Percentiles rank a stretch among this genome's conserved stretches.
phyloP scores from a whole-genome alignment of 164 flowering plant genomes.

The Annona squamosa region DNA sequence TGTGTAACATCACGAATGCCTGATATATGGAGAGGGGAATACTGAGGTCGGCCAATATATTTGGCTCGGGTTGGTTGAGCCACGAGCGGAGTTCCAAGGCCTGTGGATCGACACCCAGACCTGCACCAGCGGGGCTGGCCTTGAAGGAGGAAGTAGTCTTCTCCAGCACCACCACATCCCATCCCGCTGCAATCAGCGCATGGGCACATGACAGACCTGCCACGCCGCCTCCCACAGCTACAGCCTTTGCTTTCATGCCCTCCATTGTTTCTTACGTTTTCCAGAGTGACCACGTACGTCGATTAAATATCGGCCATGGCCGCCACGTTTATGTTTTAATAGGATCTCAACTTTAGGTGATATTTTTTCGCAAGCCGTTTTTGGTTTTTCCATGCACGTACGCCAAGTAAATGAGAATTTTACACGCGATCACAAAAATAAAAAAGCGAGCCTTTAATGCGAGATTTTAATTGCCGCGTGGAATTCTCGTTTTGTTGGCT shows the following conservation, averaged over 20 bases:
- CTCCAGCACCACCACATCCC: slow-evolving; percentile 41
- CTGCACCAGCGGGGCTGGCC: slow-evolving; percentile 74
- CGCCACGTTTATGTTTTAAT: too few relatives aligned
- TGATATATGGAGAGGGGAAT: slow-evolving; percentile 61
- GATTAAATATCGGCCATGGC: too few relatives aligned
- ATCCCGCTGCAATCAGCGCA: slow-evolving; percentile 55
- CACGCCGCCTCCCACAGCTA: slow-evolving; percentile 62
- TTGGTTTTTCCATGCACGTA: too few relatives aligned
- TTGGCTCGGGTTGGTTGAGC: slow-evolving; percentile 31
- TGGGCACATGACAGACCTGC: slow-evolving; percentile 64
- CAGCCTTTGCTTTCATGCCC: slow-evolving; percentile 13
- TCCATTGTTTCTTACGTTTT: background rate
- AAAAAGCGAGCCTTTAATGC: too few relatives aligned
- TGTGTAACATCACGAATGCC: slow-evolving; percentile 18
- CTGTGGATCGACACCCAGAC: slow-evolving; percentile 65
- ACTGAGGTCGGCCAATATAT: slow-evolving; percentile 17
- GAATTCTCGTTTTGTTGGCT: too few relatives aligned
- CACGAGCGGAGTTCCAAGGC: slow-evolving; percentile 41
- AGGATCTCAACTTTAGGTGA: too few relatives aligned
- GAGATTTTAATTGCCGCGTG: too few relatives aligned
- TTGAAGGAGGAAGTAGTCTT: slow-evolving; percentile 32
- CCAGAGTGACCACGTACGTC: too few relatives aligned
- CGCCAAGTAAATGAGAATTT: too few relatives aligned
- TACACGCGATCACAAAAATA: too few relatives aligned
- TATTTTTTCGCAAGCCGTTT: too few relatives aligned